Evolutionary conservation across 306 rosid genomes (phyloP).

Genomic region (Vicia faba): DNA sequence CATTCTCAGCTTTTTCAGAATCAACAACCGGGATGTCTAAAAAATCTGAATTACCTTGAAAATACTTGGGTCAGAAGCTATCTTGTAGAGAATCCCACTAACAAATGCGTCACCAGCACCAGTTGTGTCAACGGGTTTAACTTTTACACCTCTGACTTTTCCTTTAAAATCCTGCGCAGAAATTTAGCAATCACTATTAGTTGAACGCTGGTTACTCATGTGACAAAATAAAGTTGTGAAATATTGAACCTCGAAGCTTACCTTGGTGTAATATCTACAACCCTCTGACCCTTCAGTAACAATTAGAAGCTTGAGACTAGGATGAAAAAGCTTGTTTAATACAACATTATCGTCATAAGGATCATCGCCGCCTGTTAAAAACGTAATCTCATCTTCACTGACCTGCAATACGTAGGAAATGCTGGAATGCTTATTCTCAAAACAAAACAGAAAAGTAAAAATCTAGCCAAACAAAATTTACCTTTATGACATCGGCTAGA

Average conservation of each 20-base stretch:
- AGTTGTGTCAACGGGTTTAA: constrained; percentile 79
- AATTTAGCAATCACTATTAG: constrained; percentile 14
- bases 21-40: constrained; percentile 25
- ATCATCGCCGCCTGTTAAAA: constrained; percentile 73
- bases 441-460: constrained; percentile 15
- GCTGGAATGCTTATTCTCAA: neutral
- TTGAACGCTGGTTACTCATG: constrained; percentile 2
- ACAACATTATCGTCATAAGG: constrained; percentile 73
- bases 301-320: constrained; percentile 67
- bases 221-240: neutral
- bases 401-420: constrained; percentile 51
- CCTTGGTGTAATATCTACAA: constrained; percentile 85
- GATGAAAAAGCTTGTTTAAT: constrained; percentile 65
- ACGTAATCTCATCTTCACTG: constrained; percentile 75
- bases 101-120: constrained; percentile 99
- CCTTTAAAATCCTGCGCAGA: constrained; percentile 72
- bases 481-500: constrained; percentile 87
- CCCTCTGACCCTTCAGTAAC: constrained; percentile 85
- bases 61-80: constrained; percentile 65
- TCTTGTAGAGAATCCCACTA: constrained; percentile 65
- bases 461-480: constrained; percentile 20
- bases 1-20: neutral
- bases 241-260: constrained; percentile 32
- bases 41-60: constrained; percentile 55
- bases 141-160: constrained; percentile 76